phyloP scores from a whole-genome alignment of 306 rosid genomes.

The Pyrus pyrifolia region DNA sequence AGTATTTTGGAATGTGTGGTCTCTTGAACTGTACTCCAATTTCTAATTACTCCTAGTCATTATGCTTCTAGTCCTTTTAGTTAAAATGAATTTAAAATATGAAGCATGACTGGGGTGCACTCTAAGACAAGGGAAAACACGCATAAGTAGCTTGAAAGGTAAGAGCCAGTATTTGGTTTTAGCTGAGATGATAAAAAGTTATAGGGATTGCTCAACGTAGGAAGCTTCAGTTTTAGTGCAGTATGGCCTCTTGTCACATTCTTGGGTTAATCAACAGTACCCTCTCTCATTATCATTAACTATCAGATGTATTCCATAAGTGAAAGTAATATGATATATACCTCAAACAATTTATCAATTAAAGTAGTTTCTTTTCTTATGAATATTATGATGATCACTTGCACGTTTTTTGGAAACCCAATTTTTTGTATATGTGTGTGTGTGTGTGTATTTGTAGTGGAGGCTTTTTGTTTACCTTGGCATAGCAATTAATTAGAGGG shows the following conservation, averaged over 20 bases:
- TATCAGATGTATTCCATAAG: too few relatives aligned
- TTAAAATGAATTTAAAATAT: too few relatives aligned
- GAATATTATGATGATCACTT: not conserved
- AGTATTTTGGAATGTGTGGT: too few relatives aligned
- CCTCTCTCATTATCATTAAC: not conserved
- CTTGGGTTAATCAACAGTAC: not conserved
- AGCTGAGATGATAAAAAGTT: not conserved
- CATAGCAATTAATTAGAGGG: not conserved
- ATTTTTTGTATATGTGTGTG: not conserved
- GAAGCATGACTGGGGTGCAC: not conserved
- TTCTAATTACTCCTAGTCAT: not conserved
- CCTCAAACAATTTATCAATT: not conserved
- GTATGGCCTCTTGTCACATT: not conserved
- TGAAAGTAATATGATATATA: not conserved
- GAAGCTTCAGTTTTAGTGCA: too few relatives aligned
- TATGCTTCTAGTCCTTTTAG: not conserved
- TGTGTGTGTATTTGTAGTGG: not conserved
- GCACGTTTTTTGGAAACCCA: not conserved
- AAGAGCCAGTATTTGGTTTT: not conserved
- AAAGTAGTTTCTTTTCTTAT: not conserved
- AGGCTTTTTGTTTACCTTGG: not conserved
- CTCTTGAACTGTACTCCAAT: not conserved
- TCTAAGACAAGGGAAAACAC: not conserved
- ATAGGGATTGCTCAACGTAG: not conserved
- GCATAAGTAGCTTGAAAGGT: not conserved